Evolutionary conservation across 192 early-diverging fungal genomes (phyloP).

Genomic region (Rhizophagus prolifer): DNA sequence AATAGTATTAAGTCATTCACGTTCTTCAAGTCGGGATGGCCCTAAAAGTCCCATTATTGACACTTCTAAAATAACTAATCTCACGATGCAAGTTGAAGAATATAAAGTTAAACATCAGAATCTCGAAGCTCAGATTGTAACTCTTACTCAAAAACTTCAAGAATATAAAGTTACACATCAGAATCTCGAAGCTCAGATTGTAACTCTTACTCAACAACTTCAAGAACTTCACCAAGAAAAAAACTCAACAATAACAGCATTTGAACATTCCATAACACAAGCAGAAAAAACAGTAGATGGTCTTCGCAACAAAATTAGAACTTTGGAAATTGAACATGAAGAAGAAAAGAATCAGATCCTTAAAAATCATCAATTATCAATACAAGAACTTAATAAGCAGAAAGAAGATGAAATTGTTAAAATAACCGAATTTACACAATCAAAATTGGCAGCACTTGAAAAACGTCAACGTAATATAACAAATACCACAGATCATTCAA

Average conservation of each 20-base stretch:
- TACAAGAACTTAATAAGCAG: not conserved
- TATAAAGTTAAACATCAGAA: not conserved
- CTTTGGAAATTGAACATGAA: not conserved
- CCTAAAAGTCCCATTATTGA: not conserved
- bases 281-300: no score
- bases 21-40: not conserved
- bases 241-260: no score
- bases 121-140: not conserved
- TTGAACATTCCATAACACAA: no score
- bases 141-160: not conserved
- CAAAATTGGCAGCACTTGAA: not conserved
- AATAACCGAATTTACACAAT: not conserved
- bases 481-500: not conserved
- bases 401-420: not conserved
- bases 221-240: not conserved
- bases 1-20: not conserved
- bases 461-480: not conserved
- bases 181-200: not conserved
- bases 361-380: not conserved
- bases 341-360: not conserved
- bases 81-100: not conserved
- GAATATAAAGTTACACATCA: not conserved
- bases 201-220: not conserved
- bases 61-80: not conserved
- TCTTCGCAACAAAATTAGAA: no score